Evolutionary conservation across 2,329 filamentous ascomycete genomes (phyloP).

Genomic region (Phialemoniopsis sp.): DNA sequence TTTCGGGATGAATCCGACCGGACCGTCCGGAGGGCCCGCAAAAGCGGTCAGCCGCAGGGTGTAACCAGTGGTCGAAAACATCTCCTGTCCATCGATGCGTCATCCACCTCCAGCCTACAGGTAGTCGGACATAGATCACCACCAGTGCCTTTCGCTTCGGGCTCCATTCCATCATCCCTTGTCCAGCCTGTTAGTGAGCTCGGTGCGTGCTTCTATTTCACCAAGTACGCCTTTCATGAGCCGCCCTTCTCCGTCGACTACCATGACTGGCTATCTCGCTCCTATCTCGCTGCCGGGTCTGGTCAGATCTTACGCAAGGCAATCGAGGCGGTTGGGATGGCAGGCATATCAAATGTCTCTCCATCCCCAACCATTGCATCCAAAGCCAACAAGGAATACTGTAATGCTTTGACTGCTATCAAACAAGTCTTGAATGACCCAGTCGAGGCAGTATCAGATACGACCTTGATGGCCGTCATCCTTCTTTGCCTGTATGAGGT

Average conservation of each 20-base stretch:
- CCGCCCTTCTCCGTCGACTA: conserved; percentile 11
- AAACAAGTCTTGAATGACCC: conserved; percentile 10
- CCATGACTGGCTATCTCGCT: conserved; percentile 11
- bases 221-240: conserved; percentile 13
- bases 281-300: conserved; percentile 4
- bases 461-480: conserved; percentile 16
- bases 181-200: conserved; percentile 8
- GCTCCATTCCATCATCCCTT: conserved; percentile 3
- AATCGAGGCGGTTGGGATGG: conserved; percentile 19
- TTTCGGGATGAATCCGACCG: conserved; percentile 18
- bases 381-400: conserved; percentile 12
- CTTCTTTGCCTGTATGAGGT: conserved; percentile 18
- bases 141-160: background rate
- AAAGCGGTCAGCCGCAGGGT: background rate
- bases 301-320: conserved; percentile 8
- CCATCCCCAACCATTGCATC: conserved; percentile 11
- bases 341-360: conserved; percentile 15
- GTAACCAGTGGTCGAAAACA: background rate
- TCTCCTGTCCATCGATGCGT: background rate
- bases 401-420: conserved; percentile 9
- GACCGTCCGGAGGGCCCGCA: conserved; percentile 10
- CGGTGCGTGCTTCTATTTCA: conserved; percentile 16
- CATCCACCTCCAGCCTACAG: no score
- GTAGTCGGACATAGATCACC: background rate
- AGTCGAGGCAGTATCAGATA: conserved; percentile 8